These are phyloP conservation scores for Fragilaria crotonensis DNA, from an alignment of 108 stramenopile species.

Conservation along the genomic window DNA sequence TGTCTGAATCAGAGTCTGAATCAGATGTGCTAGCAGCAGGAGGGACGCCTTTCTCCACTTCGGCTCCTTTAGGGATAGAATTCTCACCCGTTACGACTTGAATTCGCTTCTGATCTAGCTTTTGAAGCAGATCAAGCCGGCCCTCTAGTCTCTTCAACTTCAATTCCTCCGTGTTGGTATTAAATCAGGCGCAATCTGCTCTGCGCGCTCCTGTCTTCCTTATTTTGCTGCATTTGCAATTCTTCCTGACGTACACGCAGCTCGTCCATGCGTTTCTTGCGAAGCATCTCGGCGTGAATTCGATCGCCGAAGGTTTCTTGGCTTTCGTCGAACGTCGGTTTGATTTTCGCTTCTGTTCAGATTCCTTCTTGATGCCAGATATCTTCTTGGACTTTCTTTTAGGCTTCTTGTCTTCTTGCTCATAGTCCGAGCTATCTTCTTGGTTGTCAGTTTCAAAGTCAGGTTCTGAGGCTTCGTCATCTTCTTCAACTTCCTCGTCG, in stretches of 20 bases:
- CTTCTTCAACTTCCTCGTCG: constrained; percentile 4
- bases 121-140: constrained; percentile 52
- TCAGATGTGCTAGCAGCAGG: not conserved
- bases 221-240: constrained; percentile 42
- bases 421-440: constrained; percentile 14
- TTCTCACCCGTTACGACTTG: constrained; percentile 17
- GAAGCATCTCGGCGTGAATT: constrained; percentile 34
- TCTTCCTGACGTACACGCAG: constrained; percentile 69
- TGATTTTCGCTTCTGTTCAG: constrained; percentile 1
- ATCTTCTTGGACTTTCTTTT: constrained; percentile 7
- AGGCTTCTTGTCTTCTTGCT: constrained; percentile 12
- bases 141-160: constrained; percentile 57
- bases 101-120: constrained; percentile 52
- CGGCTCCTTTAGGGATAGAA: constrained; percentile 17
- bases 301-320: constrained; percentile 34
- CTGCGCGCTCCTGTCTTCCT: constrained; percentile 66
- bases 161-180: constrained; percentile 71
- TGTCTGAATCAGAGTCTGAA: no score
- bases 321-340: constrained; percentile 10
- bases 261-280: constrained; percentile 64
- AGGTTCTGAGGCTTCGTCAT: constrained; percentile 1
- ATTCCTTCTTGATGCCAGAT: not conserved
- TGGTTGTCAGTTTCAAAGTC: constrained; percentile 12
- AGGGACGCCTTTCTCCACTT: constrained; percentile 9
- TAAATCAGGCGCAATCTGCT: constrained; percentile 72